A percentile compares a stretch with the other conserved stretches of the same genome.
Evolutionary conservation across 257 asterid species (phyloP).

Genomic region (Nemophila menziesii): DNA sequence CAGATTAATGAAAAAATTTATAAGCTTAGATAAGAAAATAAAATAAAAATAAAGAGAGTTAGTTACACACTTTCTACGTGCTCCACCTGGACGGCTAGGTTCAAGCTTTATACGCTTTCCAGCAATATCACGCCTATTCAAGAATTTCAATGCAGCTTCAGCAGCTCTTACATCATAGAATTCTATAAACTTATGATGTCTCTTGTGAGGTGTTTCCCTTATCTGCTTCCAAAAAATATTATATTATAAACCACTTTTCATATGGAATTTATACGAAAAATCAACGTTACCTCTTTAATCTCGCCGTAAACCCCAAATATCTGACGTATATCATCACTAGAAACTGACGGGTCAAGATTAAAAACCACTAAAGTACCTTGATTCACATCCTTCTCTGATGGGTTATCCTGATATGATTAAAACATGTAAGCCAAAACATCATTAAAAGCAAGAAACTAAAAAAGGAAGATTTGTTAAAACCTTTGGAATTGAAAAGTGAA

Average conservation of each 20-base stretch:
- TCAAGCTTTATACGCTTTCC: slow-evolving; percentile 84
- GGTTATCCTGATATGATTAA: slow-evolving; percentile 38
- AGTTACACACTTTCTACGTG: slow-evolving; percentile 59
- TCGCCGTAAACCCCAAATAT: slow-evolving; percentile 76
- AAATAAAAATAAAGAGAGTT: slow-evolving; percentile 1
- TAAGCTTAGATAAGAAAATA: neutral
- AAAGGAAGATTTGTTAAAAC: slow-evolving; percentile 14
- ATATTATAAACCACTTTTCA: neutral
- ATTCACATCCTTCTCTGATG: slow-evolving; percentile 62
- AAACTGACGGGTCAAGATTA: slow-evolving; percentile 66
- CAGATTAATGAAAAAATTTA: neutral
- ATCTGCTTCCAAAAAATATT: slow-evolving; percentile 28
- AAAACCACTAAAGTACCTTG: slow-evolving; percentile 72
- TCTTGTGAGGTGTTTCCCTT: slow-evolving; percentile 76
- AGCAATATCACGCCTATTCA: slow-evolving; percentile 69
- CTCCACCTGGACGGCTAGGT: slow-evolving; percentile 87
- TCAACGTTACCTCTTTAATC: slow-evolving; percentile 60
- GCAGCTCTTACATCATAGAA: slow-evolving; percentile 82
- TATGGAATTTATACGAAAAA: neutral
- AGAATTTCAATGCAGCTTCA: slow-evolving; percentile 68
- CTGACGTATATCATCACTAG: slow-evolving; percentile 52
- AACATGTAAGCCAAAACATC: neutral
- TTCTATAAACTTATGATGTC: slow-evolving; percentile 65
- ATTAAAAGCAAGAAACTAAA: neutral
- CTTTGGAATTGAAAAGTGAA: slow-evolving; percentile 79